These are phyloP conservation scores for Aspergillus sp. DNA, from an alignment of 2,329 filamentous ascomycete genomes.

Conservation along the genomic window DNA sequence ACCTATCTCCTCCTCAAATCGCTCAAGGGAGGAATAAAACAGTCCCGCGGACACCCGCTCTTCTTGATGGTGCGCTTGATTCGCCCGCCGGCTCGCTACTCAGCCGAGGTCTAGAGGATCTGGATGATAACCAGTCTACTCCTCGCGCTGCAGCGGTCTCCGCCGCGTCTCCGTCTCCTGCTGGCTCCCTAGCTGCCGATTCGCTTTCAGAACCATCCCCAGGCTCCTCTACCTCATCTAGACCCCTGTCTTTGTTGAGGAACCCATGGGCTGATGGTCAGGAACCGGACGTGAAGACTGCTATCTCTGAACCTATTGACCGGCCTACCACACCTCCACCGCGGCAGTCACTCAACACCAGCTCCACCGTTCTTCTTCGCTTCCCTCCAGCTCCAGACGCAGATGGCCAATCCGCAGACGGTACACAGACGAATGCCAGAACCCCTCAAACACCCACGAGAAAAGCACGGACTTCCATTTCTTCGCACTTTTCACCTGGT, in stretches of 20 bases:
- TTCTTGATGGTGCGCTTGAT: slow-evolving; percentile 24
- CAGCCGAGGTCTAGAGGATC: slow-evolving; percentile 36
- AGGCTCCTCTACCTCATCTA: slow-evolving; percentile 34
- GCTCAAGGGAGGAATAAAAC: slow-evolving; percentile 24
- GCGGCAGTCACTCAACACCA: slow-evolving; percentile 23
- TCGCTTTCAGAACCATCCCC: slow-evolving; percentile 36
- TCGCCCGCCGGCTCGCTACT: slow-evolving; percentile 41
- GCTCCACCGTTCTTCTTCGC: slow-evolving; percentile 41
- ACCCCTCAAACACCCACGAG: slow-evolving; percentile 44
- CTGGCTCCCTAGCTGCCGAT: slow-evolving; percentile 37
- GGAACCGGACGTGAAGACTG: slow-evolving; percentile 21
- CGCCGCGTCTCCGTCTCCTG: slow-evolving; percentile 37
- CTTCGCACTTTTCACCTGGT: slow-evolving; percentile 59
- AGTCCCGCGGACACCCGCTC: slow-evolving; percentile 19
- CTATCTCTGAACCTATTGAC: slow-evolving; percentile 29
- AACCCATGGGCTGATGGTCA: slow-evolving; percentile 45
- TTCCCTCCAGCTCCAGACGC: slow-evolving; percentile 46
- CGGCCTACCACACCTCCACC: slow-evolving; percentile 35
- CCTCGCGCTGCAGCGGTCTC: slow-evolving; percentile 38
- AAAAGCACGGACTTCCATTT: slow-evolving; percentile 53
- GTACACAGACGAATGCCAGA: slow-evolving; percentile 29
- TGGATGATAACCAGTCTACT: slow-evolving; percentile 40
- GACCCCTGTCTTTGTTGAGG: slow-evolving; percentile 40
- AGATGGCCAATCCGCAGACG: slow-evolving; percentile 29
- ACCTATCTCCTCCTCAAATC: slow-evolving; percentile 31